Conservation (phyloP, 2,329 filamentous ascomycete species). For the Hymenoscyphus linearis region DNA sequence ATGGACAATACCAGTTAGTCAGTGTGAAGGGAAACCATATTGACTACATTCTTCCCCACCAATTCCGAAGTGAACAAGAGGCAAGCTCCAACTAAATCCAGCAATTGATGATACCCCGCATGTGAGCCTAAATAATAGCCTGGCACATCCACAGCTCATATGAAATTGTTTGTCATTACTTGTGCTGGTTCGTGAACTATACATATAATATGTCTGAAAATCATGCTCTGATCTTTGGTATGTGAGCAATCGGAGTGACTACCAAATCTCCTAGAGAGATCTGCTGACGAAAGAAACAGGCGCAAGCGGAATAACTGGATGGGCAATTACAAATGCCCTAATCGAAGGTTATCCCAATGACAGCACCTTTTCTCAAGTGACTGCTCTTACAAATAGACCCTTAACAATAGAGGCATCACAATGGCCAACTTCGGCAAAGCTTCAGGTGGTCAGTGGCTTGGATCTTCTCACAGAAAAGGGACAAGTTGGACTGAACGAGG, state of each 20-base stretch:
- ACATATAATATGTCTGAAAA: conserved; percentile 10
- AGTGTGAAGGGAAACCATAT: too few species aligned
- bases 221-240: conserved; percentile 29
- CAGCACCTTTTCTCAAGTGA: conserved; percentile 28
- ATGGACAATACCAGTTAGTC: too few species aligned
- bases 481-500: conserved; percentile 20
- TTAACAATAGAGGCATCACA: conserved; percentile 15
- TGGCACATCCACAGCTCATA: neutral
- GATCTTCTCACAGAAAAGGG: conserved; percentile 35
- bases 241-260: neutral
- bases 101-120: conserved; percentile 1
- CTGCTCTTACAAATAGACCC: conserved; percentile 30
- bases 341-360: conserved; percentile 28
- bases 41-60: neutral
- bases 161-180: neutral
- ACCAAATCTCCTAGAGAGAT: neutral
- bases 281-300: conserved; percentile 10
- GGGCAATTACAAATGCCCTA: conserved; percentile 30
- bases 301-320: conserved; percentile 32
- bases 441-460: conserved; percentile 35
- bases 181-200: neutral
- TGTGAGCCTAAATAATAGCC: conserved; percentile 12
- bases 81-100: neutral
- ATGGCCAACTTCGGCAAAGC: conserved; percentile 21
- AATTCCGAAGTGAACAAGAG: neutral